Conservation (phyloP, 768 basidiomycete species). For the Kwoniella mangroviensis region DNA sequence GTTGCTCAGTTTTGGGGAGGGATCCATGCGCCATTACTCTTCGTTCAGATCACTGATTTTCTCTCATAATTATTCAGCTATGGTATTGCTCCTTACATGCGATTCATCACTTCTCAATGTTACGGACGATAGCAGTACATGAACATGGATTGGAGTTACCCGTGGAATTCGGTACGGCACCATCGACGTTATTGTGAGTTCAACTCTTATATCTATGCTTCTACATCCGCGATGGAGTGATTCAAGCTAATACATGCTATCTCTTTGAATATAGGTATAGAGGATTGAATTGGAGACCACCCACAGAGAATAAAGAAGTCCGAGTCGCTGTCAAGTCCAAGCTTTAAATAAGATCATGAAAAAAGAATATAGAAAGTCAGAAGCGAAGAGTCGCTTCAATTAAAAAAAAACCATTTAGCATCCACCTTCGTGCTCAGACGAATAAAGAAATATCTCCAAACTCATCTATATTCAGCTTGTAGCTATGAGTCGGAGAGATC, state of each 20-base stretch:
- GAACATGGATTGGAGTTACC: conserved; percentile 48
- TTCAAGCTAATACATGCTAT: no score
- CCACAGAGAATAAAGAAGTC: conserved; percentile 29
- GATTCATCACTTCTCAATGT: conserved; percentile 55
- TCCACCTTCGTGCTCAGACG: no score
- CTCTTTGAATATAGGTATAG: conserved; percentile 37
- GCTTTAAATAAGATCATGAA: conserved; percentile 17
- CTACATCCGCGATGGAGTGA: no score
- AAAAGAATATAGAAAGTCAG: no score
- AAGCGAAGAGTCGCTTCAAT: not conserved
- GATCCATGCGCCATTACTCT: not conserved
- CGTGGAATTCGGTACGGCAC: conserved; percentile 50
- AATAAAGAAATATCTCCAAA: no score
- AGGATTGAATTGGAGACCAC: conserved; percentile 30
- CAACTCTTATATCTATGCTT: no score
- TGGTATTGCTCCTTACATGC: conserved; percentile 54
- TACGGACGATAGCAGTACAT: conserved; percentile 52
- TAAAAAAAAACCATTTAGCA: no score
- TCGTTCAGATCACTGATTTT: no score
- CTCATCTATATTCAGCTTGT: no score
- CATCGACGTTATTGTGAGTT: conserved; percentile 51
- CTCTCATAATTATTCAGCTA: conserved; percentile 25
- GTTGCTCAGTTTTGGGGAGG: not conserved
- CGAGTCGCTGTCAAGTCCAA: conserved; percentile 30
- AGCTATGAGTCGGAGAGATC: no score